Evolutionary conservation across 2,329 filamentous ascomycete genomes (phyloP).

Genomic region (Curvularia eragrostidis): DNA sequence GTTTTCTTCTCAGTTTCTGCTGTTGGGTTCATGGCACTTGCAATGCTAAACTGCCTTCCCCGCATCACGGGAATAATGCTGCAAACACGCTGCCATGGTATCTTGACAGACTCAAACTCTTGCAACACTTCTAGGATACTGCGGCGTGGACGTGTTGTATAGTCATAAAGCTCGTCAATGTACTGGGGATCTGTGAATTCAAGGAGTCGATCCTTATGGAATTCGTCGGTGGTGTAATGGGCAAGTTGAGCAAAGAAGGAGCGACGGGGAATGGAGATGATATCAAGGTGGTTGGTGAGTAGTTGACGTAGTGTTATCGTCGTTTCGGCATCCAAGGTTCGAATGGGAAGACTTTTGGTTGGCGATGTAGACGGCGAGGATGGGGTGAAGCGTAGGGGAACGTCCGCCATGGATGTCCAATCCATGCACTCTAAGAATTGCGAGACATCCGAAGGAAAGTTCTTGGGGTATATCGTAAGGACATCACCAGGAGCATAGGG

Average conservation of each 20-base stretch:
- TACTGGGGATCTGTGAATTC: slow-evolving; percentile 83
- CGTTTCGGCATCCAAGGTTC: slow-evolving; percentile 48
- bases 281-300: slow-evolving; percentile 82
- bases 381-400: slow-evolving; percentile 63
- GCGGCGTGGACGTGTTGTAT: slow-evolving; percentile 86
- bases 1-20: slow-evolving; percentile 41
- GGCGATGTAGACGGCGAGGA: slow-evolving; percentile 39
- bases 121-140: slow-evolving; percentile 91
- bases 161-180: slow-evolving; percentile 93
- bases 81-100: slow-evolving; percentile 76
- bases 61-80: slow-evolving; percentile 81
- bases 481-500: slow-evolving; percentile 77
- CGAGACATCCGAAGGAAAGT: slow-evolving; percentile 81
- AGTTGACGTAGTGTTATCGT: slow-evolving; percentile 73
- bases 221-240: slow-evolving; percentile 73
- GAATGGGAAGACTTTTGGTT: slow-evolving; percentile 49
- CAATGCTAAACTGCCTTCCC: slow-evolving; percentile 93
- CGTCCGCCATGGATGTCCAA: slow-evolving; percentile 78
- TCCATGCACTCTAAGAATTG: slow-evolving; percentile 77
- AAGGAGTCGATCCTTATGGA: slow-evolving; percentile 79
- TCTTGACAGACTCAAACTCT: slow-evolving; percentile 83
- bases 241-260: slow-evolving; percentile 82
- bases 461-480: slow-evolving; percentile 83
- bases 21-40: slow-evolving; percentile 66
- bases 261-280: slow-evolving; percentile 86